Evolutionary conservation across 139 green algal genomes (phyloP).

Genomic region (Pseudopediastrum boryanum): DNA sequence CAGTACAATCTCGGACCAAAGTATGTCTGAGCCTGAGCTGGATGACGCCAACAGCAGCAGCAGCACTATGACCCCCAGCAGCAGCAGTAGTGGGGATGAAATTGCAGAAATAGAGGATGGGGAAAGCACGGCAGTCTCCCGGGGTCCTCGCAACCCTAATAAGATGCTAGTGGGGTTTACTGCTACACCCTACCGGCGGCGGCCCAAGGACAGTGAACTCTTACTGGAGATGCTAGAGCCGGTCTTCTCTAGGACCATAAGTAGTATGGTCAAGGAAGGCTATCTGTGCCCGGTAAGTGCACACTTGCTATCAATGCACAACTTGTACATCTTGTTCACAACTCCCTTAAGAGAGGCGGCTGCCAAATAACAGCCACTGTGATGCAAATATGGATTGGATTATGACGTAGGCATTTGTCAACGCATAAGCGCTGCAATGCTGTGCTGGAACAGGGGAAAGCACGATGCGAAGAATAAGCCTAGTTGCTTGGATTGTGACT

Average conservation of each 20-base stretch:
- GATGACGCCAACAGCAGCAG: conserved; percentile 8
- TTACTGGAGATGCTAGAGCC: not conserved
- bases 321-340: too few species aligned
- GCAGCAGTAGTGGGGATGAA: not conserved
- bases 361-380: too few species aligned
- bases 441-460: too few species aligned
- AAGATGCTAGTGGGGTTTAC: conserved; percentile 39
- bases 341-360: too few species aligned
- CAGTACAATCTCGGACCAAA: conserved; percentile 9
- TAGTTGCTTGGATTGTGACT: not conserved
- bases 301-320: not conserved
- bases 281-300: conserved; percentile 16
- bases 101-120: not conserved
- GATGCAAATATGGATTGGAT: too few species aligned
- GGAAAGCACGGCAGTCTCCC: not conserved
- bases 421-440: too few species aligned
- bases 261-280: conserved; percentile 21
- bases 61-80: not conserved
- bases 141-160: not conserved
- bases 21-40: not conserved
- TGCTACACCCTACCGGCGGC: conserved; percentile 29
- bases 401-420: too few species aligned
- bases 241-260: conserved; percentile 9
- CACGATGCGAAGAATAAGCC: not conserved
- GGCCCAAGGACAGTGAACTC: not conserved